Conservation (phyloP, 345 rosid species). For the Corchorus olitorius region DNA sequence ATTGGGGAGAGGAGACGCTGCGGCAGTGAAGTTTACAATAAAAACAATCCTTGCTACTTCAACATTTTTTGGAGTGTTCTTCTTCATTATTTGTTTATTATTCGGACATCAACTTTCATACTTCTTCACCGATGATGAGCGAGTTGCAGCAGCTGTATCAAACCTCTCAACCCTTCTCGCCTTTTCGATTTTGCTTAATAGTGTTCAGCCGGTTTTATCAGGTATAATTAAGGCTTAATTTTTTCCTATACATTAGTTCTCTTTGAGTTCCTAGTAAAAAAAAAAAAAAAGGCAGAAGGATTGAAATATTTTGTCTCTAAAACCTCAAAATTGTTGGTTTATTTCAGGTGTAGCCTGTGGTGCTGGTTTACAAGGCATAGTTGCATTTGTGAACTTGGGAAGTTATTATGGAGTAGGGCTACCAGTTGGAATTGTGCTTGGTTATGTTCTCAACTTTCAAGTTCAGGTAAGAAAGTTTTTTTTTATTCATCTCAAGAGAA, state of each 20-base stretch:
- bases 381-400: constrained; percentile 43
- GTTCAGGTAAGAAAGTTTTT: constrained; percentile 26
- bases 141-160: constrained; percentile 44
- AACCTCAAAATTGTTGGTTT: not conserved
- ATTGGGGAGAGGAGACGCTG: constrained; percentile 55
- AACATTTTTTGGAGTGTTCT: constrained; percentile 40
- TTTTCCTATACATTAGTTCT: not conserved
- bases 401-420: constrained; percentile 53
- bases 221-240: constrained; percentile 28
- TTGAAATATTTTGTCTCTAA: not conserved
- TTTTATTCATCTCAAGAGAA: no score
- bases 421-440: constrained; percentile 38
- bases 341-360: constrained; percentile 53
- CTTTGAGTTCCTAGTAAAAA: no score
- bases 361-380: constrained; percentile 45
- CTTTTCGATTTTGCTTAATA: constrained; percentile 58
- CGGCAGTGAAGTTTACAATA: constrained; percentile 53
- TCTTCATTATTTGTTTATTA: constrained; percentile 38
- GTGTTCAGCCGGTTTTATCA: constrained; percentile 58
- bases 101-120: constrained; percentile 43
- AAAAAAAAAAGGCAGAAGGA: no score
- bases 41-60: constrained; percentile 47
- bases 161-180: constrained; percentile 58
- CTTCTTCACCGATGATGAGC: constrained; percentile 10
- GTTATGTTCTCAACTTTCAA: constrained; percentile 24